Base-by-base conservation (phyloP, 495 filamentous ascomycete species). In the Daldinia decipiens region DNA sequence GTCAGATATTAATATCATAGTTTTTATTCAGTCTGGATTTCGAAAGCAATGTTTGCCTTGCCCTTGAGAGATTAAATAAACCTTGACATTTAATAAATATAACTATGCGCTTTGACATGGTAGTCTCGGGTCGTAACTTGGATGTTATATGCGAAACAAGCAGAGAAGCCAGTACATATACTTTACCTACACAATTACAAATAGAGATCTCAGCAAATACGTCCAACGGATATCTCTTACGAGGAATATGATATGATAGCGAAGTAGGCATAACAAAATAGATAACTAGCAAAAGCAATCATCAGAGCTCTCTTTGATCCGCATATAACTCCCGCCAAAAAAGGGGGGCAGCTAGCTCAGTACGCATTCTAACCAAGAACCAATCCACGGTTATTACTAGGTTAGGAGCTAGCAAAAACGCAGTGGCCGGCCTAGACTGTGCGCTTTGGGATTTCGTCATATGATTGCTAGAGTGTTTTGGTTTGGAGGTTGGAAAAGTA, bases 271-370 rank as follows among this genome's bases (percentile, higher is more conserved):
- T 29, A 47, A 51, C 9, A 29, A 19, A 53, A 56, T 38, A 17
- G 53, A 58, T 12, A 31, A 24, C 21, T 24, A 24, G 57, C 4
- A 45, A 50, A 19, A 60, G 43, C 67, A 75, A 79, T 77, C 80
- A 80, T 85, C 83, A 82, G 83, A 73, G 82, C 83, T 85, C 83
- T 85, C 83, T 85, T 84, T 85, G 78, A 75, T 82, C 82, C 68
- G 80, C 80, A 84, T 73, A 62, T 64, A 67, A 40, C 70, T 67
- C 59, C 8, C 43, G 43, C 43, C 43, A 47, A 50, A 9, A 9
- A 61, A 53, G 58, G 53, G 31, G 53, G 27, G 1, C 29, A 34
- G 66, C 58, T 57, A 27, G 67, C 70, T 80, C 73, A 69, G 78
- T 74, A 68, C 79, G 76, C 78, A 68, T 67, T 50, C 17, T 11